Percentiles rank a stretch among this genome's conserved stretches.
phyloP scores from a whole-genome alignment of 768 basidiomycete genomes.

The Naganishia randhawae region DNA sequence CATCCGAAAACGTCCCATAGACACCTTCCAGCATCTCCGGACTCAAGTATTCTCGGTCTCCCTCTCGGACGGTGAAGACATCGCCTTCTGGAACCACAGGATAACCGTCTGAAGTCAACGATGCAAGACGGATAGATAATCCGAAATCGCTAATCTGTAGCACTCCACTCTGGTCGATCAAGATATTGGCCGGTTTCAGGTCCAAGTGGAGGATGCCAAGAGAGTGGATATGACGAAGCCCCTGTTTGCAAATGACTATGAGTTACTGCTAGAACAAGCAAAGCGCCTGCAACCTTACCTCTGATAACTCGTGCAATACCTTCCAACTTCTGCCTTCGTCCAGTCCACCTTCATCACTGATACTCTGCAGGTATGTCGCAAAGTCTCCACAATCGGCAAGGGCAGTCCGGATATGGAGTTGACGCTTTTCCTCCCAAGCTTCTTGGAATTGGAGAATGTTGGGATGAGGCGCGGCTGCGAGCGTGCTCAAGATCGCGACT shows the following conservation, averaged over 20 bases:
- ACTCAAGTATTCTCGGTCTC: conserved; percentile 94
- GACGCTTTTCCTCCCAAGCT: conserved; percentile 93
- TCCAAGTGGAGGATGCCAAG: conserved; percentile 90
- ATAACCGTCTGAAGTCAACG: conserved; percentile 58
- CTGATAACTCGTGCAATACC: conserved; percentile 82
- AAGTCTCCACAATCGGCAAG: conserved; percentile 77
- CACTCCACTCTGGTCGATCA: conserved; percentile 78
- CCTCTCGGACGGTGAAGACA: conserved; percentile 61
- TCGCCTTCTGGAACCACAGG: conserved; percentile 4
- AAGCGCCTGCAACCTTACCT: conserved; percentile 59
- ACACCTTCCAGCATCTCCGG: conserved; percentile 88
- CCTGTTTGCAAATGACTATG: conserved; percentile 55
- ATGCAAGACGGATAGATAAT: conserved; percentile 75
- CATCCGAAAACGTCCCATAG: conserved; percentile 90
- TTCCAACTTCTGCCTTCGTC: conserved; percentile 97
- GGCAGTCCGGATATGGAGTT: conserved; percentile 89
- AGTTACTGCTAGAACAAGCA: neutral
- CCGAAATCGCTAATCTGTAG: conserved; percentile 99
- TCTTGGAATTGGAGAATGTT: conserved; percentile 86
- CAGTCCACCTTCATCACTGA: conserved; percentile 69
- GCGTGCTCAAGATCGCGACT: conserved; percentile 81
- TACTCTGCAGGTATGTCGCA: conserved; percentile 88
- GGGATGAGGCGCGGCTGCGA: conserved; percentile 53
- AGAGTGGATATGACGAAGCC: conserved; percentile 84
- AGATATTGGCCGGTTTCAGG: conserved; percentile 95